phyloP scores from a whole-genome alignment of 2,329 filamentous ascomycete species.

The Aspergillus sclerotialis region DNA sequence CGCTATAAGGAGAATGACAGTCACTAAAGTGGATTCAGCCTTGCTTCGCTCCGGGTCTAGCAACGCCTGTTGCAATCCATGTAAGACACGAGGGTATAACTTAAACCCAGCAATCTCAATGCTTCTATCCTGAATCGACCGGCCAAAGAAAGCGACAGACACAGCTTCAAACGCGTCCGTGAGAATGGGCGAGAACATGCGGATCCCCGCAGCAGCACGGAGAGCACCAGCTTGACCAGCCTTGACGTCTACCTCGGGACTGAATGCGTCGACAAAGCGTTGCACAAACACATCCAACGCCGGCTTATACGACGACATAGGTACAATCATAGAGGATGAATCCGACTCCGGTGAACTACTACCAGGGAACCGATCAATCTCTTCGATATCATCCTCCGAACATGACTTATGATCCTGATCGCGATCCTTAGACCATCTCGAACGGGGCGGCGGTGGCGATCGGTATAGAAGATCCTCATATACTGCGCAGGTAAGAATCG shows the following conservation, averaged over 20 bases:
- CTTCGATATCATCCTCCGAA: slow-evolving; percentile 7
- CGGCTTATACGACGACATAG: slow-evolving; percentile 16
- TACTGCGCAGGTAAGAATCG: not conserved
- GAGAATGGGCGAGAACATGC: slow-evolving; percentile 34
- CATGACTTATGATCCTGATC: not conserved
- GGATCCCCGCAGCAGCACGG: slow-evolving; percentile 29
- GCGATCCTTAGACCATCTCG: not conserved
- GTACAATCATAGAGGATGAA: slow-evolving; percentile 12
- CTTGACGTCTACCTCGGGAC: slow-evolving; percentile 28
- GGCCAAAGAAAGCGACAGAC: slow-evolving; percentile 33
- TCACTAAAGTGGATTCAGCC: slow-evolving; percentile 32
- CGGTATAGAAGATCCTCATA: not conserved
- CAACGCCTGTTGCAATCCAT: slow-evolving; percentile 30
- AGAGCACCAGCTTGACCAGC: slow-evolving; percentile 29
- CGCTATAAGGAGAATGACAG: slow-evolving; percentile 30
- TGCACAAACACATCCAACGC: slow-evolving; percentile 30
- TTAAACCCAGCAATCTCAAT: slow-evolving; percentile 27
- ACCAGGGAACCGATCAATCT: slow-evolving; percentile 1
- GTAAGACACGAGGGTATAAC: slow-evolving; percentile 28
- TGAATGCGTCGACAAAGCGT: slow-evolving; percentile 35
- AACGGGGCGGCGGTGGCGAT: not conserved
- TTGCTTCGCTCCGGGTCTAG: slow-evolving; percentile 29
- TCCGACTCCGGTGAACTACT: slow-evolving; percentile 12
- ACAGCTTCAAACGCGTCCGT: slow-evolving; percentile 31
- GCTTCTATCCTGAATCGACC: slow-evolving; percentile 25